Percentiles rank a stretch among this genome's conserved stretches.
Conservation (phyloP, 2,329 filamentous ascomycete species). For the Trichoderma arundinaceum region DNA sequence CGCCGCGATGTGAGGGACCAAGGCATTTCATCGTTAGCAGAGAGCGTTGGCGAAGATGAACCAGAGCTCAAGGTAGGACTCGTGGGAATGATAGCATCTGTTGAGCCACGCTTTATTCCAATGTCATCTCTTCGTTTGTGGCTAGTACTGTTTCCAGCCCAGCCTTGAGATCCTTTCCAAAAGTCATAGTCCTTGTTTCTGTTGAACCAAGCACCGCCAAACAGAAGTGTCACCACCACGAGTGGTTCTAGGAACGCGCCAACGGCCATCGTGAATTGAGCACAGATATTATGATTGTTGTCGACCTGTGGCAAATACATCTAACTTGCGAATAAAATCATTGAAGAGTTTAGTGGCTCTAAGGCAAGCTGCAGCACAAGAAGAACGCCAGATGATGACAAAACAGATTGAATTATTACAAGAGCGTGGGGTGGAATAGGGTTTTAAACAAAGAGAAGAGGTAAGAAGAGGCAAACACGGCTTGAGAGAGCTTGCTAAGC, state of each 20-base stretch:
- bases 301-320: conserved; percentile 26
- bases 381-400: conserved; percentile 9
- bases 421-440: not conserved
- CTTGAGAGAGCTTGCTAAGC: not conserved
- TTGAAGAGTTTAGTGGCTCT: conserved; percentile 6
- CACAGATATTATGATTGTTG: conserved; percentile 27
- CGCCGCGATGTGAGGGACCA: conserved; percentile 37
- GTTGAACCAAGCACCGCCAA: conserved; percentile 53
- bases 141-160: conserved; percentile 33
- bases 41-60: conserved; percentile 39
- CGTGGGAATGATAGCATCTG: conserved; percentile 36
- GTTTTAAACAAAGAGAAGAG: not conserved
- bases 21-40: conserved; percentile 39
- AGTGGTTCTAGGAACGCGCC: conserved; percentile 51
- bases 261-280: conserved; percentile 44
- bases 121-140: conserved; percentile 44
- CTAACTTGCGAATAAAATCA: not conserved
- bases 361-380: not conserved
- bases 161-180: conserved; percentile 35
- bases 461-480: not conserved
- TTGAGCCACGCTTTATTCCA: conserved; percentile 36
- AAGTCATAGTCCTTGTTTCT: conserved; percentile 48
- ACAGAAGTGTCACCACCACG: conserved; percentile 51
- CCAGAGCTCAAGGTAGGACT: conserved; percentile 38
- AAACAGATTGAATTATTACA: not conserved